Evolutionary conservation across 768 basidiomycete species (phyloP).

Genomic region (Mycena belliarum): DNA sequence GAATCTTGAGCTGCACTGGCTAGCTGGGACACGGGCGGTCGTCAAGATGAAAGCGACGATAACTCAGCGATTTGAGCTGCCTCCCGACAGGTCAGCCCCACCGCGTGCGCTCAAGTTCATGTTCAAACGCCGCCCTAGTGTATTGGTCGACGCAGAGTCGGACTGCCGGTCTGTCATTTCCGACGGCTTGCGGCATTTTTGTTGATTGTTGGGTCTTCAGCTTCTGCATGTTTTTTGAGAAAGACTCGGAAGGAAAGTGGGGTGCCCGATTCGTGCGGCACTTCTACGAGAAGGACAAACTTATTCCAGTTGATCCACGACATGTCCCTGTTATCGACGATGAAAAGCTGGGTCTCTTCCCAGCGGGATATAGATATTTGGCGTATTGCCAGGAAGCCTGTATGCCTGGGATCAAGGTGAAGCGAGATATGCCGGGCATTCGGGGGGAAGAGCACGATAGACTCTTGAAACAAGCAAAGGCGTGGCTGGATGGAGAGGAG

Average conservation of each 20-base stretch:
- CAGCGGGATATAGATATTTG: slow-evolving; percentile 23
- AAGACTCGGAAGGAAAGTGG: slow-evolving; percentile 15
- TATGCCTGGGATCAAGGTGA: slow-evolving; percentile 25
- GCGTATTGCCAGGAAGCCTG: slow-evolving; percentile 26
- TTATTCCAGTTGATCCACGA: slow-evolving; percentile 24
- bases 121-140: neutral
- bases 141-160: slow-evolving; percentile 23
- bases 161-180: slow-evolving; percentile 20
- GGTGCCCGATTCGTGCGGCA: slow-evolving; percentile 26
- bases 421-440: slow-evolving; percentile 25
- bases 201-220: neutral
- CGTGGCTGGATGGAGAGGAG: slow-evolving; percentile 23
- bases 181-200: neutral
- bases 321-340: slow-evolving; percentile 23
- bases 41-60: slow-evolving; percentile 36
- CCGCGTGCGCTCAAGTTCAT: neutral
- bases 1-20: too few relatives aligned
- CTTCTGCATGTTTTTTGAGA: slow-evolving; percentile 27
- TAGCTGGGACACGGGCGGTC: slow-evolving; percentile 31
- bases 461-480: slow-evolving; percentile 22
- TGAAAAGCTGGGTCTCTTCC: slow-evolving; percentile 18
- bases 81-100: slow-evolving; percentile 14
- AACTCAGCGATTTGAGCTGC: slow-evolving; percentile 23
- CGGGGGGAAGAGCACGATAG: slow-evolving; percentile 24
- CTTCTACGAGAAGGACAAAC: slow-evolving; percentile 29